Conservation (phyloP, 2,329 filamentous ascomycete genomes). For the Conoideocrella luteorostrata region DNA sequence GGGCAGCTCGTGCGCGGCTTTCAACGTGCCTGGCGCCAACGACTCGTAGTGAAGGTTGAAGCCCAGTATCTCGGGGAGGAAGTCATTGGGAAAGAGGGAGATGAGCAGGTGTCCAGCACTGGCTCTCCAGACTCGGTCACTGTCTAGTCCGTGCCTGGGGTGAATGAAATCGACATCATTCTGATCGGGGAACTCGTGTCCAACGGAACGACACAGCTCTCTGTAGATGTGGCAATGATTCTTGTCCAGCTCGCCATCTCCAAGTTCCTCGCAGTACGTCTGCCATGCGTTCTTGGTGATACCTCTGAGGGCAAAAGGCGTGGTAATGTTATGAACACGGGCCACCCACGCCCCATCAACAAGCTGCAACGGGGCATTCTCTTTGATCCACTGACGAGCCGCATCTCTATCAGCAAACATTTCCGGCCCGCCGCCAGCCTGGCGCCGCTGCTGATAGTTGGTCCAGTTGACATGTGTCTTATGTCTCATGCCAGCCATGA, state of each 20-base stretch:
- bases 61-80: conserved; percentile 43
- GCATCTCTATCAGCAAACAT: background rate
- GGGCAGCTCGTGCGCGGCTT: conserved; percentile 31
- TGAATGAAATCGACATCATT: conserved; percentile 12
- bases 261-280: conserved; percentile 43
- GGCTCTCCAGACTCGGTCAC: conserved; percentile 30
- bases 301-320: conserved; percentile 29
- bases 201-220: too few species aligned
- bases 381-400: background rate
- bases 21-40: conserved; percentile 22
- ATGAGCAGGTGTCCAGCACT: conserved; percentile 37
- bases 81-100: conserved; percentile 41
- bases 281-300: conserved; percentile 36
- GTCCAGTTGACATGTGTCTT: too few species aligned
- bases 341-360: conserved; percentile 45
- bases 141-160: conserved; percentile 3
- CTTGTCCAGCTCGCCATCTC: conserved; percentile 39
- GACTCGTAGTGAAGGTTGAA: conserved; percentile 45
- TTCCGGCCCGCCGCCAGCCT: background rate
- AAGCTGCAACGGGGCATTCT: conserved; percentile 24
- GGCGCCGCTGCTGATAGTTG: background rate
- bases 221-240: conserved; percentile 35
- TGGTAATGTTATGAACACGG: conserved; percentile 30
- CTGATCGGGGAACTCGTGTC: too few species aligned
- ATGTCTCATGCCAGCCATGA: too few species aligned